Evolutionary conservation across 495 filamentous ascomycete species (phyloP), one percentile per base, ranked within the genome.

Genomic region (Neurospora sublineolata): DNA sequence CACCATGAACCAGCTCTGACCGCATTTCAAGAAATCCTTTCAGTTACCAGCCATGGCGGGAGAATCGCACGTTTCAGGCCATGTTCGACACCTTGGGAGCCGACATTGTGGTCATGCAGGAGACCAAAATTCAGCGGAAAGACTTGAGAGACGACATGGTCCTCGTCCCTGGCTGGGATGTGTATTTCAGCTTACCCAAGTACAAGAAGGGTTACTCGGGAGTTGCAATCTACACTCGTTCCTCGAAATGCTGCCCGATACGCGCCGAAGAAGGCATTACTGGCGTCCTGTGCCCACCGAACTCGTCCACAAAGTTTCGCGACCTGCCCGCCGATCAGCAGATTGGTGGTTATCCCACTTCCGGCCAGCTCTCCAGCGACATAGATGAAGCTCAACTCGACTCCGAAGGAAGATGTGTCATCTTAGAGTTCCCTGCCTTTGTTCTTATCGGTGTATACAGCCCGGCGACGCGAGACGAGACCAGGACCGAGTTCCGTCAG

Each of bases 201-300:
- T 85, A 95, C 75, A 97, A 97, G 81, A 97, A 98, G 83, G 95
- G 94, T 92, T 99, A 99, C 79, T 96, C 95, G 20, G 95, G 95
- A 2, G 93, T 99, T 3, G 95, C 91, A 14, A 92, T 99, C 23
- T 99, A 98, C 80, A 97, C 93, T 3, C 89, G 94, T n/a, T 93
- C 94, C 77, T 88, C 92, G 4, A 89, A 88, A 69, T 98, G 95
- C 79, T 88, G 89, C 20, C 95, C 95, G 0, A 93, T 99, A 16
- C 88, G 90, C 60, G 94, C 94, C 3, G 95, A 99, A 82, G 95
- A 97, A 84, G 95, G 95, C 37, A 88, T 99, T 70, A 91, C 92
- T 4, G 95, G 95, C 10, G 83, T 92, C 12, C 86, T 97, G 36
- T 89, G 87, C 39, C 89, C 93, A 2, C 93, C 93, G 3, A 91